These are phyloP conservation scores for Alternaria tenuissima DNA, from an alignment of 2,329 filamentous ascomycete species.

Conservation along the genomic window DNA sequence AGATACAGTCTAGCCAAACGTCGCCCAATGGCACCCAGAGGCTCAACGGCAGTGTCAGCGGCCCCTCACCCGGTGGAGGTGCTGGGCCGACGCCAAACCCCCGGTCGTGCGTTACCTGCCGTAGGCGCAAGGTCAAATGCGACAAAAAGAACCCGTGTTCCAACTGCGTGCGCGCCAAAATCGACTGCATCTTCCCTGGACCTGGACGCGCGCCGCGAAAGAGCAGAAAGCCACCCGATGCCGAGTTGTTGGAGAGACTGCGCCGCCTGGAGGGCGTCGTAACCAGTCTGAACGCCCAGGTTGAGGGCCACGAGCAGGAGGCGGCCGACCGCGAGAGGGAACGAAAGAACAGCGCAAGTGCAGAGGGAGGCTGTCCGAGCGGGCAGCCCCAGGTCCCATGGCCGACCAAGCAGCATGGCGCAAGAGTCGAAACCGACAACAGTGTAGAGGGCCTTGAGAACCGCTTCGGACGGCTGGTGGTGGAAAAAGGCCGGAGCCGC, in stretches of 20 bases:
- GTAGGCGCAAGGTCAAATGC: slow-evolving; percentile 73
- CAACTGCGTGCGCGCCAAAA: slow-evolving; percentile 75
- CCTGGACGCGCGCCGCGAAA: slow-evolving; percentile 76
- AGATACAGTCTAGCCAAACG: slow-evolving; percentile 26
- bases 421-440: slow-evolving; percentile 40
- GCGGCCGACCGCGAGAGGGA: slow-evolving; percentile 38
- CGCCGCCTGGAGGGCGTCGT: slow-evolving; percentile 79
- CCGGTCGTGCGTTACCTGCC: slow-evolving; percentile 49
- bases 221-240: slow-evolving; percentile 71
- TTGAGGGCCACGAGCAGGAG: slow-evolving; percentile 48
- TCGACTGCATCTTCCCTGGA: slow-evolving; percentile 77
- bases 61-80: slow-evolving; percentile 18
- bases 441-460: slow-evolving; percentile 54
- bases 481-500: slow-evolving; percentile 73
- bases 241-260: slow-evolving; percentile 76
- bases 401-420: background rate
- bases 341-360: slow-evolving; percentile 21
- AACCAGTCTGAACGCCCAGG: slow-evolving; percentile 61
- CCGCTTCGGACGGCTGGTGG: slow-evolving; percentile 72
- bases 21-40: slow-evolving; percentile 32
- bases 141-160: slow-evolving; percentile 80
- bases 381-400: background rate
- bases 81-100: slow-evolving; percentile 32
- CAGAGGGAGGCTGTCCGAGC: slow-evolving; percentile 14
- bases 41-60: slow-evolving; percentile 27